These are phyloP conservation scores for Ganoderma sinense DNA, from an alignment of 1,284 basidiomycete species.

Conservation along the genomic window DNA sequence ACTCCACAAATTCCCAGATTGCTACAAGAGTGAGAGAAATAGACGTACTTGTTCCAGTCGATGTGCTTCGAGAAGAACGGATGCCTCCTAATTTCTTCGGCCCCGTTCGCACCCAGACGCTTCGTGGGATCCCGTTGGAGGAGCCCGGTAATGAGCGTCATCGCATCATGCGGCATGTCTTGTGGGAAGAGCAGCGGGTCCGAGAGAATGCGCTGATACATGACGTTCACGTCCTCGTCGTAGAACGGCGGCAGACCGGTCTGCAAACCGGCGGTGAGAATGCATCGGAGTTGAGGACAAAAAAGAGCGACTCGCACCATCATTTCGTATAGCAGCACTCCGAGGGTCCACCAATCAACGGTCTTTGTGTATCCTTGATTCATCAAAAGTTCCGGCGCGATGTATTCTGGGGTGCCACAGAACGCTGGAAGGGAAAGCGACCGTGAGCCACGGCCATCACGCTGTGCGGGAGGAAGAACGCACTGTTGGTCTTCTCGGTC, in stretches of 20 bases:
- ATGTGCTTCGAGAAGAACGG: conserved; percentile 96
- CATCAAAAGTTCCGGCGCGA: conserved; percentile 93
- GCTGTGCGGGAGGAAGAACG: conserved; percentile 37
- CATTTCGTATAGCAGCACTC: conserved; percentile 98
- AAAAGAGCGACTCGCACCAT: conserved; percentile 61
- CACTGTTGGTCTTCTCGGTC: conserved; percentile 97
- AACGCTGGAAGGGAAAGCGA: conserved; percentile 71
- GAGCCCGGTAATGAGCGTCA: conserved; percentile 87
- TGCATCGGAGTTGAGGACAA: neutral
- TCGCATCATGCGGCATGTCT: conserved; percentile 90
- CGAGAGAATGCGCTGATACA: conserved; percentile 97
- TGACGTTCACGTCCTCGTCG: conserved; percentile 97
- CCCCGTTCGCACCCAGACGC: conserved; percentile 91
- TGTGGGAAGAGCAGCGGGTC: conserved; percentile 95
- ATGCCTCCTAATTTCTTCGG: conserved; percentile 96
- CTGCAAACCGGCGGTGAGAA: conserved; percentile 45
- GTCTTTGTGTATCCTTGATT: conserved; percentile 99
- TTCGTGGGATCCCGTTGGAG: conserved; percentile 89
- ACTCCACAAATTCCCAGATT: neutral
- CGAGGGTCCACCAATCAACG: conserved; percentile 99
- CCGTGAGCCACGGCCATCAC: neutral
- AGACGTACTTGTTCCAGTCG: conserved; percentile 80
- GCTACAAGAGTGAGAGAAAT: neutral
- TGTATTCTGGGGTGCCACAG: conserved; percentile 99
- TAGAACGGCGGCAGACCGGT: conserved; percentile 98